Base-by-base conservation (phyloP, 2,329 filamentous ascomycete species). In the Didymella arachidicola region DNA sequence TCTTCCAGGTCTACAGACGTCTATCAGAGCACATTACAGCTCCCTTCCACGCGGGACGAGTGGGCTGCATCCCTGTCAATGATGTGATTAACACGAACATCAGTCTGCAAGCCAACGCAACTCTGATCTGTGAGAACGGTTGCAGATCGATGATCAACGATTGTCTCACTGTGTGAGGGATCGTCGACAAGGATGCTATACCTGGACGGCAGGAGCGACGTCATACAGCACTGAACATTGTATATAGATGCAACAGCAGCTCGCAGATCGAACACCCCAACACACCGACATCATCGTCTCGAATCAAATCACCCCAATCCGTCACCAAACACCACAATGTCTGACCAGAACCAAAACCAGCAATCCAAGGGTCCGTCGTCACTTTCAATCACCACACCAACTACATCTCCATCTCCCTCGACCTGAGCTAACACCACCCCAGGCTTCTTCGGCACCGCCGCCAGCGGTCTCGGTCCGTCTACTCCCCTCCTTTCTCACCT, bases 371-470 rank as follows among this genome's bases (percentile, higher is more conserved):
- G 69, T 69, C 42, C 27, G 36, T 27, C 3, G 29, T 16, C 30
- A 26, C 26, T 4, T 46, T 12, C n/a, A 25, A 34, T 11, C 44
- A 5, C 22, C 19, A 6, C 8, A 42, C 7, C 6, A 18, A 42
- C 7, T 14, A 18, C 18, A 4, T n/a, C 11, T 18, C 26, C 22
- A 22, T 12, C 16, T 26, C 16, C 7, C 8, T 12, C 2, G 30
- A 4, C 4, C 8, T 4, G 8, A 8, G 30, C 46, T 60, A 26
- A 61, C 38, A 27, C 8, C 1, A 29, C 36, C 11, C 46, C 52
- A 73, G 72, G 71, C 56, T 68, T 75, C 63, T 74, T 75, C 61
- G 67, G 71, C 53, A 73, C 72, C 52, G 72, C 69, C 34, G 65
- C 71, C 4, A 64, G 71, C 51, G 74, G 73, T 16, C 43, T 75